A percentile compares a stretch with the other conserved stretches of the same genome.
Conservation (phyloP, 225 moss, liverwort and hornwort genomes). For the Antitrichia curtipendula region DNA sequence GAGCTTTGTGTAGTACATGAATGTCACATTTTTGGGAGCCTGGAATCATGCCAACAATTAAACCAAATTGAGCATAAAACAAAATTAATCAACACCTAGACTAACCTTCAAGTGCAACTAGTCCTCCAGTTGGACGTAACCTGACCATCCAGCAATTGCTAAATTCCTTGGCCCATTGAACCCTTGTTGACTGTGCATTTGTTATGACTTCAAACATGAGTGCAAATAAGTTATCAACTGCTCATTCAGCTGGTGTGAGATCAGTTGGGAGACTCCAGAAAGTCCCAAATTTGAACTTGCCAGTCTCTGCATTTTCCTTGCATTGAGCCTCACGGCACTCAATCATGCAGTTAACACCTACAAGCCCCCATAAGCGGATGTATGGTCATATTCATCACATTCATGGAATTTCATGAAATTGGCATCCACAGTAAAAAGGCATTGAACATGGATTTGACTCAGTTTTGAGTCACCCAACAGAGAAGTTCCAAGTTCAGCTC, state of each 20-base stretch:
- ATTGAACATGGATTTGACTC: not conserved
- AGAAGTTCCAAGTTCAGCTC: not conserved
- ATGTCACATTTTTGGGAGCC: not conserved
- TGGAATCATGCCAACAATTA: not conserved
- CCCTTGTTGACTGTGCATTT: not conserved
- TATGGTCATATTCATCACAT: not conserved
- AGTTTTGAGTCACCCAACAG: not conserved
- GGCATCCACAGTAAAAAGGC: too few species aligned
- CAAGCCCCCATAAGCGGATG: not conserved
- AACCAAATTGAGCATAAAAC: not conserved
- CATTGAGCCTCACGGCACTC: not conserved
- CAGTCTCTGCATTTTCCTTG: not conserved
- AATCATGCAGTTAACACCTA: not conserved
- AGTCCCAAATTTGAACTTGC: not conserved
- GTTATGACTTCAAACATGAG: not conserved
- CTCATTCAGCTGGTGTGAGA: not conserved
- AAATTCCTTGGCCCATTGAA: not conserved
- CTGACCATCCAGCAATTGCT: not conserved
- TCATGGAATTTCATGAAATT: not conserved
- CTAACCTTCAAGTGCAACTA: not conserved
- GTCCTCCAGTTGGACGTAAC: not conserved
- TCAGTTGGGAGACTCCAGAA: not conserved
- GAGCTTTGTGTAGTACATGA: not conserved
- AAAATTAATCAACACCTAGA: too few species aligned
- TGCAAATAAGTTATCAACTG: not conserved